Conservation (phyloP, 345 rosid genomes). For the Sisymbrium altissimum region DNA sequence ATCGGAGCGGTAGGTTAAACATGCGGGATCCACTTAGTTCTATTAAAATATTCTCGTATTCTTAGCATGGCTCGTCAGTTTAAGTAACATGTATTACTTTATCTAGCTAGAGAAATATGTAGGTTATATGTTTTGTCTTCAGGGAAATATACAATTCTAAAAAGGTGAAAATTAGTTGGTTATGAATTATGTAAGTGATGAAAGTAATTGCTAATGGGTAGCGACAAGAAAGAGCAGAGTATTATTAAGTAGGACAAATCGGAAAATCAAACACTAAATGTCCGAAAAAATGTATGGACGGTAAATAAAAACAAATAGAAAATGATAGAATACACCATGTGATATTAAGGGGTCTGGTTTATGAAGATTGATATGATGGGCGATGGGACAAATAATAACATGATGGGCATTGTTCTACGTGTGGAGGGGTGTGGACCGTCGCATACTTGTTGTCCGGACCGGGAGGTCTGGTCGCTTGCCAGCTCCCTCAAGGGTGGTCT, state of each 20-base stretch:
- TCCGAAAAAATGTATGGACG: constrained; percentile 21
- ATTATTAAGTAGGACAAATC: constrained; percentile 4
- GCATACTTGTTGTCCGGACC: neutral
- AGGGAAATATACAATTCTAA: constrained; percentile 1
- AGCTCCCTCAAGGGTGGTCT: neutral
- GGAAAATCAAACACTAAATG: constrained; percentile 26
- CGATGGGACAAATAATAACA: neutral
- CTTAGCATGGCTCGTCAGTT: neutral
- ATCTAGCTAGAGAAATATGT: neutral
- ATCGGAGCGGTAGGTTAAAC: neutral
- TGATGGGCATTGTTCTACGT: neutral
- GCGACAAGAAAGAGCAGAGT: constrained; percentile 14
- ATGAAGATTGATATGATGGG: constrained; percentile 11
- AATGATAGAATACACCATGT: constrained; percentile 26
- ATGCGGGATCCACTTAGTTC: constrained; percentile 5
- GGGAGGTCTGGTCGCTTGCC: neutral
- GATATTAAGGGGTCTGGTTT: constrained; percentile 14
- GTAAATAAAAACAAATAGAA: constrained; percentile 25
- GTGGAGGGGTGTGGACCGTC: neutral
- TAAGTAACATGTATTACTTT: neutral
- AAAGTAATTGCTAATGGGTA: constrained; percentile 11
- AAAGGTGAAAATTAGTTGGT: constrained; percentile 13
- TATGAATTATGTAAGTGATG: constrained; percentile 10
- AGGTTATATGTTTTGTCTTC: neutral
- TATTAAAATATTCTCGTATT: neutral